Evolutionary conservation across 2,329 filamentous ascomycete genomes (phyloP), one percentile per base, ranked within the genome.

Genomic region (Fusarium zealandicum): DNA sequence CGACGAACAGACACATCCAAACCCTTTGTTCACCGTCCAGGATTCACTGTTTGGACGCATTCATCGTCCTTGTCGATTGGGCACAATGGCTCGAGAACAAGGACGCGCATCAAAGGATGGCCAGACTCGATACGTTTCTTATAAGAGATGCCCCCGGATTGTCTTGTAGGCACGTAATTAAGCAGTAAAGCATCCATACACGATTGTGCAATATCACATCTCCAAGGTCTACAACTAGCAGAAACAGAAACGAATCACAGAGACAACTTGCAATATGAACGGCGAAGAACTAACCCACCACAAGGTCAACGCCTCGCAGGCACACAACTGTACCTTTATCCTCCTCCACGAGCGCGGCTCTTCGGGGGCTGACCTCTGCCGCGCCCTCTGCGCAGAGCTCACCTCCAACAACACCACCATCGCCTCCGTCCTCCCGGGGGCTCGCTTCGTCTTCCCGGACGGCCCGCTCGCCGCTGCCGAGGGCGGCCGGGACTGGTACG

Each of bases 301-400:
- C 30, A 18, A 33, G 27, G 9, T 18, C 14, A 14, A 32, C 6
- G 41, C 31, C 5, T 17, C 37, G 2, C 6, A 14, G 14, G 1
- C 5, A 1, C 49, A 46, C 42, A 46, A 20, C 14, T 11, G 13
- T 39, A 59, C 44, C 32, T 51, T 59, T 11, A 51, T 54, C 18
- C 33, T 41, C 27, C 49, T 57, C 2, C 57, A 59, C 16, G 49
- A 57, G n/a, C n/a, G 16, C 3, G 38, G 6, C 9, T 47, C 48
- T 5, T 30, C 25, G 2, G 31, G 40, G 10, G 3, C 3, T 3
- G 16, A n/a, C 11, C 8, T 47, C 10, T n/a, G n/a, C 22, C 7
- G n/a, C 7, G 5, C n/a, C 5, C 41, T 58, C 9, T 10, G 14
- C 18, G n/a, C 22, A 25, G 22, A 25, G 22, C 12, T 6, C 36